Conservation (phyloP, 805 yeast species). For the Starmerella stigmatis region DNA sequence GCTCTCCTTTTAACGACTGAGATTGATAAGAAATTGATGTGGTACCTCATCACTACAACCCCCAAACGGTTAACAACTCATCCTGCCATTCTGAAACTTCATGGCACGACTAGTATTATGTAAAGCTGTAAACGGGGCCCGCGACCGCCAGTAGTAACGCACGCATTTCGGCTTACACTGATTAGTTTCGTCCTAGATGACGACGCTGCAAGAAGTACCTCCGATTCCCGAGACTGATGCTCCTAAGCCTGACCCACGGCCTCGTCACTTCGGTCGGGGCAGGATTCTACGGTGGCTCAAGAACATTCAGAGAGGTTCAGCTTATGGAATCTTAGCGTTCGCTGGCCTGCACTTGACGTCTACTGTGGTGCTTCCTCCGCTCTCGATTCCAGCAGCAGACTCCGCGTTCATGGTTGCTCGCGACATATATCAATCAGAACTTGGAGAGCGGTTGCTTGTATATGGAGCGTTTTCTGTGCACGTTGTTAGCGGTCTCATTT, state of each 20-base stretch:
- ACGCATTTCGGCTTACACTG: neutral
- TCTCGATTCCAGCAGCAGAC: slow-evolving; percentile 37
- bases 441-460: slow-evolving; percentile 41
- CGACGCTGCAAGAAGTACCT: neutral
- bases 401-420: slow-evolving; percentile 52
- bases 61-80: too few species aligned
- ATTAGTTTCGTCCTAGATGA: too few species aligned
- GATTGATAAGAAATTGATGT: too few species aligned
- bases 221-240: slow-evolving; percentile 11
- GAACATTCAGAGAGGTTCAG: slow-evolving; percentile 47
- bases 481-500: slow-evolving; percentile 41
- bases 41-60: too few species aligned
- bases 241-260: neutral
- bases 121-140: too few species aligned
- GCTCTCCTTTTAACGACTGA: too few species aligned
- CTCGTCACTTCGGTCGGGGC: neutral
- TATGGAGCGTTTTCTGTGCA: slow-evolving; percentile 42
- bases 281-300: slow-evolving; percentile 8
- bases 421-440: slow-evolving; percentile 47
- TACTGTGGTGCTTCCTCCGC: slow-evolving; percentile 45
- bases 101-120: too few species aligned
- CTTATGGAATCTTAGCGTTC: slow-evolving; percentile 48
- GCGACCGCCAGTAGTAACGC: neutral
- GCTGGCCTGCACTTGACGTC: slow-evolving; percentile 47
- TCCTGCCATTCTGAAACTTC: too few species aligned